These are phyloP conservation scores for Auriscalpium orientale DNA, from an alignment of 768 basidiomycete species.

Conservation along the genomic window DNA sequence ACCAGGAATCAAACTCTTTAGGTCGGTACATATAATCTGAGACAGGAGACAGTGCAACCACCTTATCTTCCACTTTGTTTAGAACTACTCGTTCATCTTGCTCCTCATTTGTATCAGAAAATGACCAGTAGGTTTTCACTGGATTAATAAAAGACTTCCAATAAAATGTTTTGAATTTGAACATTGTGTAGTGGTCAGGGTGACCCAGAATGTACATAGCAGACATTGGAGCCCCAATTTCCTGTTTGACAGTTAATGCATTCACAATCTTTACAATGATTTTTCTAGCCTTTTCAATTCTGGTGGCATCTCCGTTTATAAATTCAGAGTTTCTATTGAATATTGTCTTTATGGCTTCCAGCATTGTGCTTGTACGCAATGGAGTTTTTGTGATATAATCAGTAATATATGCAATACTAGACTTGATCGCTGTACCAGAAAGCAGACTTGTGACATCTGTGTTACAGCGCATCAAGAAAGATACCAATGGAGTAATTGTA, in stretches of 20 bases:
- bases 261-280: constrained; percentile 33
- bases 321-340: constrained; percentile 20
- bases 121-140: constrained; percentile 13
- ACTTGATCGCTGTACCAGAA: constrained; percentile 35
- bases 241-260: constrained; percentile 25
- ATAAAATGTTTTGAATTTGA: constrained; percentile 26
- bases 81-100: constrained; percentile 9
- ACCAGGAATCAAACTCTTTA: constrained; percentile 9
- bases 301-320: constrained; percentile 1
- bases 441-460: constrained; percentile 31
- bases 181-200: constrained; percentile 33
- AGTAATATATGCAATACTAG: constrained; percentile 30
- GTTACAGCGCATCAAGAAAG: constrained; percentile 31
- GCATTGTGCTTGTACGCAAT: constrained; percentile 32
- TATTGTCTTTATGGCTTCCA: constrained; percentile 23
- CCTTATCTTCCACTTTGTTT: constrained; percentile 11
- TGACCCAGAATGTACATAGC: constrained; percentile 27
- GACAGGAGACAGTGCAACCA: constrained; percentile 17
- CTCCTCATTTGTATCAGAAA: neutral
- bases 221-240: constrained; percentile 32
- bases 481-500: constrained; percentile 22
- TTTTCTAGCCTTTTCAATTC: constrained; percentile 18
- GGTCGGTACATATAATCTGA: constrained; percentile 28
- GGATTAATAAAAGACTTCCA: constrained; percentile 27
- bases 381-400: constrained; percentile 37